phyloP scores from a whole-genome alignment of 108 stramenopile genomes.

The Aurantiochytrium sp. region DNA sequence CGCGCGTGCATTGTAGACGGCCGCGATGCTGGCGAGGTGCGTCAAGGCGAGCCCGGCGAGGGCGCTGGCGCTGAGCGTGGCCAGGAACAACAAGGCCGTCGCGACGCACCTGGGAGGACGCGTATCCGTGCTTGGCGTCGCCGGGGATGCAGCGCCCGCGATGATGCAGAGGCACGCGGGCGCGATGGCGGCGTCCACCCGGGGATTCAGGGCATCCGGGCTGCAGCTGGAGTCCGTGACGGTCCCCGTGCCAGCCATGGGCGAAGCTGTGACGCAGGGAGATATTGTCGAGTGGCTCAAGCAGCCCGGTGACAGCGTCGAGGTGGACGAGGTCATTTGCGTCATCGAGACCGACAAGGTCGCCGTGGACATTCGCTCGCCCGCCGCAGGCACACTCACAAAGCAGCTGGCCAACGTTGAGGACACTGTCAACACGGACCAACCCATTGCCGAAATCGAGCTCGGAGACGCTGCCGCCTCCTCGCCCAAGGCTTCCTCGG shows the following conservation, averaged over 20 bases:
- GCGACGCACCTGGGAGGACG: no score
- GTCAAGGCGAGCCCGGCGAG: no score
- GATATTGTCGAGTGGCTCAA: slow-evolving; percentile 64
- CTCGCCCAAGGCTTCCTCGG: background rate
- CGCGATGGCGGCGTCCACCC: background rate
- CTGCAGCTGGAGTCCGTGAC: background rate
- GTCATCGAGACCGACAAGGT: slow-evolving; percentile 96
- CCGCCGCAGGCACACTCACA: slow-evolving; percentile 67
- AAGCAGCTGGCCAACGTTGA: slow-evolving; percentile 84
- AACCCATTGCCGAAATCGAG: slow-evolving; percentile 6
- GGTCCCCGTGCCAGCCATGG: slow-evolving; percentile 43
- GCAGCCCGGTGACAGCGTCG: slow-evolving; percentile 39
- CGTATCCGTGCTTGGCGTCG: no score
- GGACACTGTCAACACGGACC: slow-evolving; percentile 71
- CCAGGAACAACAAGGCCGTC: no score
- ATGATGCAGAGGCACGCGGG: background rate
- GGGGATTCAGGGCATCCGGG: background rate
- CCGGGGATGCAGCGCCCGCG: background rate
- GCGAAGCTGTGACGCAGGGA: slow-evolving; percentile 77
- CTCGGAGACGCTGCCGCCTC: background rate
- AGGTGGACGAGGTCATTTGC: slow-evolving; percentile 45
- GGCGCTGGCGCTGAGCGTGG: no score
- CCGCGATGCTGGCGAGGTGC: no score
- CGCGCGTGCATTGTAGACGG: no score
- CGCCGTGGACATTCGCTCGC: slow-evolving; percentile 74